Base-by-base conservation (phyloP, 2,329 filamentous ascomycete genomes). In the Paecilomyces sp. region DNA sequence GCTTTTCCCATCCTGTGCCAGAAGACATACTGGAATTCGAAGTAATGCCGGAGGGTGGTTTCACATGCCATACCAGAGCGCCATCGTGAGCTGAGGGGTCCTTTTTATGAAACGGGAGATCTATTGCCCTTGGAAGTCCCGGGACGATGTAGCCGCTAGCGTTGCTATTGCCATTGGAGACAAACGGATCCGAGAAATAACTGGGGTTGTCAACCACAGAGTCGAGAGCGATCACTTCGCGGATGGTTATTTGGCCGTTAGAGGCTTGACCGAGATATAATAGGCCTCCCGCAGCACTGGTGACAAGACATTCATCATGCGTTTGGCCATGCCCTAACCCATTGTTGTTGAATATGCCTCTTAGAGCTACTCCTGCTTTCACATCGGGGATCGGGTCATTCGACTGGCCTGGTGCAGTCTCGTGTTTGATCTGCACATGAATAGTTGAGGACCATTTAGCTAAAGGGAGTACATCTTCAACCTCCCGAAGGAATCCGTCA, bases 101-200 rank as follows among this genome's bases (percentile, higher is more conserved):
- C 0, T 72, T 70, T 11, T 79, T 68, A 0, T 67, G 67, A 5
- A 65, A 64, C 1, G 60, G 15, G 0, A 86, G 58, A 3, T 82
- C 71, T 2, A 77, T 31, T 0, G 64, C 76, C 11, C 74, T 74
- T 0, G 76, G 67, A 0, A 86, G 52, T 1, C 85, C 84, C 0
- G 80, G 75, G 0, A 81, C 65, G 0, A 87, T 68, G 56, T 82
- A 82, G 0, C 84, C 84, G 58, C 83, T 85, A 15, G 78, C 78
- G 60, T 86, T 81, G 34, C 69, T 57, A 3, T 15, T 25, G 22
- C 72, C 71, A 28, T 28, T 15, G 0, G 65, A 70, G 1, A 77
- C 72, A 53, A 80, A 85, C 0, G 82, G 79, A 57, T 88, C 85
- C 0, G 67, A 59, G 65, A 83, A 88, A 68, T 81, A 87, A 64